These are phyloP conservation scores for Sporothrix protearum DNA, from an alignment of 2,329 filamentous ascomycete species.

Conservation along the genomic window DNA sequence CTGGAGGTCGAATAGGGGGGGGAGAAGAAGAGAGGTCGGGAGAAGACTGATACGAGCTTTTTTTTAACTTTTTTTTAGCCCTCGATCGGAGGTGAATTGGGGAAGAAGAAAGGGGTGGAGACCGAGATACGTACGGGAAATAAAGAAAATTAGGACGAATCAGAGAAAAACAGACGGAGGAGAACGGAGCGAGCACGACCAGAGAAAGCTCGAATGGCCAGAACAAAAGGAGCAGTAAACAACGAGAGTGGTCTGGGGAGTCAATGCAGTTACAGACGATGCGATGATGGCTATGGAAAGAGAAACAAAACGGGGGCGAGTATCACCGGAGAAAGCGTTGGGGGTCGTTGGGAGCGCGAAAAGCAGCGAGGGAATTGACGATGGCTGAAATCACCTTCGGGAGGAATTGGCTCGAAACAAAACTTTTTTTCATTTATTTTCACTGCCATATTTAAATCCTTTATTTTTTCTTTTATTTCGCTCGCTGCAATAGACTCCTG, in stretches of 20 bases:
- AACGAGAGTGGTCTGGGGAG: slow-evolving; percentile 1
- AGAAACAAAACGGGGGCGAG: slow-evolving; percentile 2
- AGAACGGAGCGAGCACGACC: slow-evolving; percentile 9
- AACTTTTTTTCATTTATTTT: slow-evolving; percentile 15
- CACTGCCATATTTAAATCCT: slow-evolving; percentile 12
- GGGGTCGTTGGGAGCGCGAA: slow-evolving; percentile 12
- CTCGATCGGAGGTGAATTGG: slow-evolving; percentile 24
- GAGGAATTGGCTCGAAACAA: slow-evolving; percentile 26
- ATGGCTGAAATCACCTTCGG: slow-evolving; percentile 24
- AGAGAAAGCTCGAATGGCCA: slow-evolving; percentile 1
- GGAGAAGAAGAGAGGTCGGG: slow-evolving; percentile 5
- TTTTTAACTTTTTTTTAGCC: slow-evolving; percentile 17
- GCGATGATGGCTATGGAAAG: slow-evolving; percentile 9
- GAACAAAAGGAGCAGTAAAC: neutral
- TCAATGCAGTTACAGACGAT: slow-evolving; percentile 7
- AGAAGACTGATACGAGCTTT: slow-evolving; percentile 22
- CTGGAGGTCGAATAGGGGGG: slow-evolving; percentile 1
- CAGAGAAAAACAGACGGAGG: slow-evolving; percentile 14
- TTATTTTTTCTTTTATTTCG: slow-evolving; percentile 10
- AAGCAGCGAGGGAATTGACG: slow-evolving; percentile 25
- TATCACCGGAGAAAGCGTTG: slow-evolving; percentile 22
- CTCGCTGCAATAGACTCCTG: slow-evolving; percentile 23
- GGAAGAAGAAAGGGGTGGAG: slow-evolving; percentile 21
- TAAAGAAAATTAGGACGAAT: neutral
- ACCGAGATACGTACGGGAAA: slow-evolving; percentile 10